phyloP scores from a whole-genome alignment of 768 basidiomycete species.

The Austroboletus eburneus region DNA sequence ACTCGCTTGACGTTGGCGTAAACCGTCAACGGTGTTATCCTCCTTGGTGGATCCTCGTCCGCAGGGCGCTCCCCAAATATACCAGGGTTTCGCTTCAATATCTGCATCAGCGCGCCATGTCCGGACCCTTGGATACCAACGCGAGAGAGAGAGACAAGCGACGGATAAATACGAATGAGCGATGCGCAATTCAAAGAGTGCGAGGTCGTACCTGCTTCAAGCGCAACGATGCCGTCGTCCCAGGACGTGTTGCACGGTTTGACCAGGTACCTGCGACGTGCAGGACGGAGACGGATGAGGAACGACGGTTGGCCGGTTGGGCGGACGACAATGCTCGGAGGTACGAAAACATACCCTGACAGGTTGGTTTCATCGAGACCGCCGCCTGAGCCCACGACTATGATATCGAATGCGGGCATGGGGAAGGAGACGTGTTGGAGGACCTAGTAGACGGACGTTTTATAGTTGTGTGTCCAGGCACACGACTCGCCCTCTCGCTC shows the following conservation, averaged over 20 bases:
- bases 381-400: conserved; percentile 82
- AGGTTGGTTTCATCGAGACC: conserved; percentile 89
- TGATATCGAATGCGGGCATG: conserved; percentile 61
- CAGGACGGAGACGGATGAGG: background rate
- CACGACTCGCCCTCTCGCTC: no score
- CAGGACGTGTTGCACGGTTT: conserved; percentile 65
- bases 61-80: conserved; percentile 41
- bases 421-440: no score
- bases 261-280: conserved; percentile 68
- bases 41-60: conserved; percentile 10
- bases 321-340: background rate
- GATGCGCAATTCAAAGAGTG: background rate
- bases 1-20: conserved; percentile 34
- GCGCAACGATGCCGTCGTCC: conserved; percentile 75
- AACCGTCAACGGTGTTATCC: conserved; percentile 21
- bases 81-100: conserved; percentile 53
- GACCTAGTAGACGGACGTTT: no score
- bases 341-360: conserved; percentile 57
- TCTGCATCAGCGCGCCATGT: conserved; percentile 65
- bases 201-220: conserved; percentile 75
- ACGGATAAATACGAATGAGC: background rate
- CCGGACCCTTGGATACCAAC: conserved; percentile 62
- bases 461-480: no score
- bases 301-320: background rate
- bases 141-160: background rate